A percentile compares a stretch with the other conserved stretches of the same genome.
phyloP scores from a whole-genome alignment of 495 filamentous ascomycete species.

The Penicillium herquei region DNA sequence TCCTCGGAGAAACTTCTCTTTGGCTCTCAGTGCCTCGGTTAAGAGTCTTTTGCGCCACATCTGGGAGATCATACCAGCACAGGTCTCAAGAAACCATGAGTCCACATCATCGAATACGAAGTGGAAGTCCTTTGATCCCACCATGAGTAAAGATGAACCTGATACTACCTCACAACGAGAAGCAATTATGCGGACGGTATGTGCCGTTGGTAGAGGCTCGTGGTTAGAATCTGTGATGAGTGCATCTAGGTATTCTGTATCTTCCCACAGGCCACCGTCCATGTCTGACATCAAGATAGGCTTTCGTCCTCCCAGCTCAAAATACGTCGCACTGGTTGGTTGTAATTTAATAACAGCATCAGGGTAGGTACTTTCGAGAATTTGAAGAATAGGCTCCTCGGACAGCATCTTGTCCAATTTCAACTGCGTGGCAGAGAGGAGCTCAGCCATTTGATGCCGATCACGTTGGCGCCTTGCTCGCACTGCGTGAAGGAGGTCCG shows the following conservation, averaged over 20 bases:
- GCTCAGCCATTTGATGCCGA: constrained; percentile 11
- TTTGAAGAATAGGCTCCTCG: background rate
- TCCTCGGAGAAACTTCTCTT: constrained; percentile 21
- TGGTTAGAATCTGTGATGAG: constrained; percentile 16
- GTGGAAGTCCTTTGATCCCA: constrained; percentile 13
- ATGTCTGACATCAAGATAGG: constrained; percentile 4
- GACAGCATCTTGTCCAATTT: background rate
- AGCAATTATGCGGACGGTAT: constrained; percentile 7
- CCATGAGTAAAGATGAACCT: constrained; percentile 13
- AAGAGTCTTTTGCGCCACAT: constrained; percentile 13
- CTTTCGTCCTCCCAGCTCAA: constrained; percentile 11
- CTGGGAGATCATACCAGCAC: constrained; percentile 12
- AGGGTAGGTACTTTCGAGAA: background rate
- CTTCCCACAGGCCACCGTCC: constrained; percentile 14
- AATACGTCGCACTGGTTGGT: background rate
- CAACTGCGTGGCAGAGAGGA: constrained; percentile 5
- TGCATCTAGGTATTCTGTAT: constrained; percentile 12
- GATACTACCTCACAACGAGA: constrained; percentile 10
- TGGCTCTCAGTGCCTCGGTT: constrained; percentile 13
- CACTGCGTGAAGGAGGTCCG: constrained; percentile 12
- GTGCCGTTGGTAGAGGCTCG: background rate
- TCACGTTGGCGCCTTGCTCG: constrained; percentile 15
- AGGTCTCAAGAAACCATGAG: constrained; percentile 15
- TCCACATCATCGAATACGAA: constrained; percentile 19
- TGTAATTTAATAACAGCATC: constrained; percentile 6